These are phyloP conservation scores for Tolypocladium ovalisporum DNA, from an alignment of 2,329 filamentous ascomycete species.

Conservation along the genomic window DNA sequence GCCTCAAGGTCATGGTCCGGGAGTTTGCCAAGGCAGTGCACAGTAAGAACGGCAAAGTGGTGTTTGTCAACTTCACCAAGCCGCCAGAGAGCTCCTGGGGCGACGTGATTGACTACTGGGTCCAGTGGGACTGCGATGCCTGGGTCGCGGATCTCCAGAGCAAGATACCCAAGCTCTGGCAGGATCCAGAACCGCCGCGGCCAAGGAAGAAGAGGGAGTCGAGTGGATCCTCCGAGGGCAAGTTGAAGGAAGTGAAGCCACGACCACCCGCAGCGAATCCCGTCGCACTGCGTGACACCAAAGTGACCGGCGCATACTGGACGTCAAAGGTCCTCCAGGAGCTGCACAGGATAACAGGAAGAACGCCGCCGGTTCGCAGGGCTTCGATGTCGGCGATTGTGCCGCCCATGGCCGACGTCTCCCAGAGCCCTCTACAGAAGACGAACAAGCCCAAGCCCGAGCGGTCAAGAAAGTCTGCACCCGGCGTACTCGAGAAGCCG, in stretches of 20 bases:
- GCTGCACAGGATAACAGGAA: constrained; percentile 24
- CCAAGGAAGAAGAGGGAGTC: constrained; percentile 24
- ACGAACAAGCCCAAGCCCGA: constrained; percentile 15
- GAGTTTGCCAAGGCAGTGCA: constrained; percentile 65
- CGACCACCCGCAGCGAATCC: constrained; percentile 26
- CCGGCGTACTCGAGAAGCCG: constrained; percentile 19
- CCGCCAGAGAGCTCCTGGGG: constrained; percentile 63
- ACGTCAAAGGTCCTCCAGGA: constrained; percentile 29
- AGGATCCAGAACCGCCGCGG: constrained; percentile 36
- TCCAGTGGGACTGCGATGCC: constrained; percentile 64
- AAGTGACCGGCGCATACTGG: constrained; percentile 32
- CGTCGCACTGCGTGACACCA: constrained; percentile 33
- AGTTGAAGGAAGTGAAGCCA: constrained; percentile 15
- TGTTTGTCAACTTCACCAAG: constrained; percentile 65
- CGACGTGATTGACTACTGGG: constrained; percentile 63
- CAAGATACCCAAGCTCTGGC: constrained; percentile 49
- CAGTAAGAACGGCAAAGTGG: constrained; percentile 54
- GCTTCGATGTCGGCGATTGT: constrained; percentile 7
- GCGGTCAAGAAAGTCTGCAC: constrained; percentile 28
- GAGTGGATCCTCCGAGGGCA: constrained; percentile 10
- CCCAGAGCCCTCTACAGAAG: constrained; percentile 1
- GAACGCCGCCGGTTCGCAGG: constrained; percentile 7
- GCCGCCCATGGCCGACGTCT: neutral
- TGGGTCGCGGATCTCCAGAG: constrained; percentile 56
- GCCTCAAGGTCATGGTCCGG: constrained; percentile 57